Base-by-base conservation (phyloP, 1,139 yeast genomes). In the Geotrichum aggregatum region DNA sequence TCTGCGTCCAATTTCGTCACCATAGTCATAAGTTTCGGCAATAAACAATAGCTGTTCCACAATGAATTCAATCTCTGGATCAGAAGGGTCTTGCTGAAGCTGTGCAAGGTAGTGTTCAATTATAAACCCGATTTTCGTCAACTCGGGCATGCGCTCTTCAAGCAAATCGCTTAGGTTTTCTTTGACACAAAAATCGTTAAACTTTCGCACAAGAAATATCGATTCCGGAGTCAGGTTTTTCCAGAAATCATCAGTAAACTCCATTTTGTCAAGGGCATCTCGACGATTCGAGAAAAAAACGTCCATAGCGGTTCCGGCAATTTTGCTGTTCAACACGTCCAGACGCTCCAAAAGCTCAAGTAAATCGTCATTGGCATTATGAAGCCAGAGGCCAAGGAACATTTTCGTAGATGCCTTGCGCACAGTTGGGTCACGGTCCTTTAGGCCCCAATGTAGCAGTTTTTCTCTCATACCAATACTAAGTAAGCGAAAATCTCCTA, bases 1-100 rank as follows among this genome's bases (percentile, higher is more conserved):
- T 65, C 96, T 77, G 64, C 98, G 79, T 5, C 98, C 97, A 49
- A 87, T 79, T 66, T 91, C 97, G 70, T 92, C 98, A 59, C 91
- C 84, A 63, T 81, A 88, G 66, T 92, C 98, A 64, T 84, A 86
- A 38, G 80, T 80, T 43, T 77, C 77, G 0, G 92, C 83, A 38
- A 88, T 78, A 7, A 74, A 69, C 39, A 92, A 67, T 33, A 94
- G 66, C 65, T 92, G 96, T 55, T 82, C 81, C 45, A 88, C 77
- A 46, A 89, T 80, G 62, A 84, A 91, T 59, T 87, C 91, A 36
- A 83, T 66, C 54, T 85, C 92, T 31, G 72, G 73, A 18, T 78
- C 74, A 50, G 76, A 77, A 0, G 75, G 68, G 30, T 66, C 69
- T 24, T 67, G 66, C 33, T 74, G 72, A 54, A 87, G 71, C 50